These are phyloP conservation scores for Gonium pectorale DNA, from an alignment of 139 green algal species.

Conservation along the genomic window DNA sequence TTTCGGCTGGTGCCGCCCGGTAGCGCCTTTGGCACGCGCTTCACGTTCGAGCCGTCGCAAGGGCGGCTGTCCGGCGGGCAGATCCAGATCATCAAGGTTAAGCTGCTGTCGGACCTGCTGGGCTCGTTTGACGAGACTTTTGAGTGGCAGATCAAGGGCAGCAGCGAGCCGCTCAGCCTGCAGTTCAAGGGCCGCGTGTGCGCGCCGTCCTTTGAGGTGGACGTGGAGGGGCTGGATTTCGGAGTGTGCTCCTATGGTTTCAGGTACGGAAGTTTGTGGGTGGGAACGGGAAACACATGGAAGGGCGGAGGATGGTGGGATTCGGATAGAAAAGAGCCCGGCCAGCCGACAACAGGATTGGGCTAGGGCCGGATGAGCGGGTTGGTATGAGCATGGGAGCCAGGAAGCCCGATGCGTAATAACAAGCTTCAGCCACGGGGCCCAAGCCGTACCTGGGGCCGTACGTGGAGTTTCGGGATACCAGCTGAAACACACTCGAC, in stretches of 20 bases:
- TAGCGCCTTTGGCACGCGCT: slow-evolving; percentile 70
- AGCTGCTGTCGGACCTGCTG: slow-evolving; percentile 74
- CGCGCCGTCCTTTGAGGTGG: slow-evolving; percentile 76
- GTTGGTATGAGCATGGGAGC: too few species aligned
- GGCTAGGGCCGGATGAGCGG: too few species aligned
- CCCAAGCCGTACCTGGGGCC: too few species aligned
- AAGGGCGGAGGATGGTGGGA: not conserved
- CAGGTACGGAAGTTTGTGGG: slow-evolving; percentile 50
- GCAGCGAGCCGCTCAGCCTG: slow-evolving; percentile 64
- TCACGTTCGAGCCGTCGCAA: slow-evolving; percentile 78
- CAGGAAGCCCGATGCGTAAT: too few species aligned
- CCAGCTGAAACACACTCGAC: too few species aligned
- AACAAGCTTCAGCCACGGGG: too few species aligned
- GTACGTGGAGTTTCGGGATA: too few species aligned
- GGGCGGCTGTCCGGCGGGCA: slow-evolving; percentile 66
- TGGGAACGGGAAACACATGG: not conserved
- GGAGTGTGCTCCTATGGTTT: slow-evolving; percentile 83
- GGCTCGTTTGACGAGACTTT: slow-evolving; percentile 83
- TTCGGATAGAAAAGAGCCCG: too few species aligned
- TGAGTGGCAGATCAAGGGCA: slow-evolving; percentile 68
- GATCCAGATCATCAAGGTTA: slow-evolving; percentile 67
- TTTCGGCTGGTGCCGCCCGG: slow-evolving; percentile 62
- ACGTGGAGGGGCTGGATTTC: slow-evolving; percentile 77
- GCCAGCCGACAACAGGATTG: too few species aligned
- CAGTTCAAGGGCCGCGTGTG: slow-evolving; percentile 78